These are phyloP conservation scores for Kalaharituber pfeilii DNA, from an alignment of 2,329 filamentous ascomycete genomes.

Conservation along the genomic window DNA sequence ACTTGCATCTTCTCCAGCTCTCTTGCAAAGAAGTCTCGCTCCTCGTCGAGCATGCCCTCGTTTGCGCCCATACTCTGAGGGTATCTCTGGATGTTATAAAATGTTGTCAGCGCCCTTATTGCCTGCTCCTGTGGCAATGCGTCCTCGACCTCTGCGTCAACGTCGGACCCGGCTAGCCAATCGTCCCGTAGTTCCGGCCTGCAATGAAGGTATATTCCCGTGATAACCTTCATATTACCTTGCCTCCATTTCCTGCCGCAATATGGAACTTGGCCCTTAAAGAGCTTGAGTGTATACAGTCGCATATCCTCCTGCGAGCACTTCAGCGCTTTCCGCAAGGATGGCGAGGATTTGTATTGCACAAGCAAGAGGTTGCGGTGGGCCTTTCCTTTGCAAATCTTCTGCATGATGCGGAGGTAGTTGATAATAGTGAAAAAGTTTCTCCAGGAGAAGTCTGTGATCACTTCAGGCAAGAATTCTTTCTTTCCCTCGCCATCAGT, in stretches of 20 bases:
- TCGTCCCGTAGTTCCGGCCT: slow-evolving; percentile 84
- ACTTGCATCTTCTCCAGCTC: slow-evolving; percentile 57
- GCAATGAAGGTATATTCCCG: slow-evolving; percentile 86
- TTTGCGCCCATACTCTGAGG: slow-evolving; percentile 11
- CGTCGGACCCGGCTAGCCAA: slow-evolving; percentile 79
- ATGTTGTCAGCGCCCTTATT: slow-evolving; percentile 73
- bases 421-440: slow-evolving; percentile 95
- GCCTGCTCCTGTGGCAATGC: slow-evolving; percentile 84
- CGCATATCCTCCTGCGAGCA: slow-evolving; percentile 75
- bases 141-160: slow-evolving; percentile 87
- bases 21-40: slow-evolving; percentile 61
- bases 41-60: slow-evolving; percentile 22
- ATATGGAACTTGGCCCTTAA: slow-evolving; percentile 97
- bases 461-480: slow-evolving; percentile 38
- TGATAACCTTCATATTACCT: slow-evolving; percentile 96
- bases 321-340: slow-evolving; percentile 78
- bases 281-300: slow-evolving; percentile 89
- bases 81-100: slow-evolving; percentile 47
- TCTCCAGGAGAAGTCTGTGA: slow-evolving; percentile 79
- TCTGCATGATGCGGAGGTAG: slow-evolving; percentile 89
- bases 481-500: not conserved
- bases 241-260: slow-evolving; percentile 97
- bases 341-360: slow-evolving; percentile 85
- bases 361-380: slow-evolving; percentile 88
- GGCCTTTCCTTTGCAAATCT: slow-evolving; percentile 88